Conservation (phyloP, 2,329 filamentous ascomycete species). For the Fonsecaea monophora region DNA sequence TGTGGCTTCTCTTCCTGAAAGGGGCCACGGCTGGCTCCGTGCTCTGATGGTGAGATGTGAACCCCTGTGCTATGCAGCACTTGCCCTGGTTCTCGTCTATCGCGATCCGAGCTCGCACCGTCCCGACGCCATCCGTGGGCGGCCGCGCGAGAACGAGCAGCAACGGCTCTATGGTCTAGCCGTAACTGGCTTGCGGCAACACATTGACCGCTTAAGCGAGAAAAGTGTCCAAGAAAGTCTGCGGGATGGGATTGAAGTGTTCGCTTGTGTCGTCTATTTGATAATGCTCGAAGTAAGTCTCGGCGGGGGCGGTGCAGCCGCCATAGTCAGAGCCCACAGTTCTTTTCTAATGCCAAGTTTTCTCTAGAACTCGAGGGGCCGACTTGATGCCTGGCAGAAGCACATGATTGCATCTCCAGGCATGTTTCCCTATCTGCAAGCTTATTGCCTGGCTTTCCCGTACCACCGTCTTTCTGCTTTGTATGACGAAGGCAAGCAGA, state of each 20-base stretch:
- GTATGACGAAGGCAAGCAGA: background rate
- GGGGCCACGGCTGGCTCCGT: slow-evolving; percentile 6
- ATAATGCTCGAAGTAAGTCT: slow-evolving; percentile 9
- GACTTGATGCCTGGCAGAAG: slow-evolving; percentile 13
- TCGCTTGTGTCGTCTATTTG: slow-evolving; percentile 1
- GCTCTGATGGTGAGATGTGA: background rate
- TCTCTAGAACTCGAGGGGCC: slow-evolving; percentile 7
- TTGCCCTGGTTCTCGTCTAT: slow-evolving; percentile 8
- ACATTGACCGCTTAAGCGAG: slow-evolving; percentile 9
- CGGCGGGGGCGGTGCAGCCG: background rate
- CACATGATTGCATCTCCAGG: slow-evolving; percentile 14
- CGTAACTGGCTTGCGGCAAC: slow-evolving; percentile 1
- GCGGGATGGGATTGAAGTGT: slow-evolving; percentile 6
- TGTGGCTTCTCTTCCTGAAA: slow-evolving; percentile 6
- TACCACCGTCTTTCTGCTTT: background rate
- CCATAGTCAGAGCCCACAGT: background rate
- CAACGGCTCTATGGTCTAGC: background rate
- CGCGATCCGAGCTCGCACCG: background rate
- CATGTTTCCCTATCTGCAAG: slow-evolving; percentile 7
- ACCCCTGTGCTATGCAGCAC: slow-evolving; percentile 7
- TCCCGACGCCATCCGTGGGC: background rate
- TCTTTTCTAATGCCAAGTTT: background rate
- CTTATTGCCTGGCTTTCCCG: slow-evolving; percentile 10
- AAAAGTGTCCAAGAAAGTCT: slow-evolving; percentile 1
- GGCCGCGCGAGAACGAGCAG: background rate